Conservation (phyloP, 2,329 filamentous ascomycete genomes). For the Emericellopsis atlantica region DNA sequence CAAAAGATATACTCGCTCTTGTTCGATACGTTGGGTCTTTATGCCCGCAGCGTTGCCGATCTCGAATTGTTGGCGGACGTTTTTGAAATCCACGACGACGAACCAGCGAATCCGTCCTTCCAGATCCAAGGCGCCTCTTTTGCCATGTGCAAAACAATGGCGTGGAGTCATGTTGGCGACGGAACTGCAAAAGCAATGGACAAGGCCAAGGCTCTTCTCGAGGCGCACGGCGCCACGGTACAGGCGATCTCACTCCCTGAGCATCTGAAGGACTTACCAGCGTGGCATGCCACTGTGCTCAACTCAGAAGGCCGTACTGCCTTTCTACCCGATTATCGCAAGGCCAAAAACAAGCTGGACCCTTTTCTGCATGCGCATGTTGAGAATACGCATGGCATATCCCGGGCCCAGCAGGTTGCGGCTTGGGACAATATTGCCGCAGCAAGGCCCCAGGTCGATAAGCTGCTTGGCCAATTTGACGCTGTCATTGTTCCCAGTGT, state of each 20-base stretch:
- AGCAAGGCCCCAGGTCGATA: conserved; percentile 36
- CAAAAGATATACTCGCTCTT: conserved; percentile 24
- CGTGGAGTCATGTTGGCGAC: conserved; percentile 33
- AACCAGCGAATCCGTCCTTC: not conserved
- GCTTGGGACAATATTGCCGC: conserved; percentile 35
- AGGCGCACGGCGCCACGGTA: conserved; percentile 35
- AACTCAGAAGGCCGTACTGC: conserved; percentile 36
- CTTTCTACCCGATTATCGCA: conserved; percentile 40
- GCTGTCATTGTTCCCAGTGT: conserved; percentile 44
- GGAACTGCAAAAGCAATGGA: conserved; percentile 29
- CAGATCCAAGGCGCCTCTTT: conserved; percentile 36
- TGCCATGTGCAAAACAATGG: conserved; percentile 37
- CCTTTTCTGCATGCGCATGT: conserved; percentile 33
- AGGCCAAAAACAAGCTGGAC: conserved; percentile 31
- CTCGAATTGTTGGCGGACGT: conserved; percentile 38
- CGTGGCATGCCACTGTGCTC: conserved; percentile 39
- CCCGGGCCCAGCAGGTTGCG: conserved; percentile 20
- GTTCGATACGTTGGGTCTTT: conserved; percentile 46
- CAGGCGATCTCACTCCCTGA: conserved; percentile 40
- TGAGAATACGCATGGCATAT: conserved; percentile 23
- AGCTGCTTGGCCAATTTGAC: conserved; percentile 31
- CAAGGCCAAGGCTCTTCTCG: conserved; percentile 24
- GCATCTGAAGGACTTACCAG: conserved; percentile 31
- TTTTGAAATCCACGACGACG: conserved; percentile 32
- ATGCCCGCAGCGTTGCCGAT: conserved; percentile 40